phyloP scores from a whole-genome alignment of 768 basidiomycete genomes.

The Tulasnella sp. region DNA sequence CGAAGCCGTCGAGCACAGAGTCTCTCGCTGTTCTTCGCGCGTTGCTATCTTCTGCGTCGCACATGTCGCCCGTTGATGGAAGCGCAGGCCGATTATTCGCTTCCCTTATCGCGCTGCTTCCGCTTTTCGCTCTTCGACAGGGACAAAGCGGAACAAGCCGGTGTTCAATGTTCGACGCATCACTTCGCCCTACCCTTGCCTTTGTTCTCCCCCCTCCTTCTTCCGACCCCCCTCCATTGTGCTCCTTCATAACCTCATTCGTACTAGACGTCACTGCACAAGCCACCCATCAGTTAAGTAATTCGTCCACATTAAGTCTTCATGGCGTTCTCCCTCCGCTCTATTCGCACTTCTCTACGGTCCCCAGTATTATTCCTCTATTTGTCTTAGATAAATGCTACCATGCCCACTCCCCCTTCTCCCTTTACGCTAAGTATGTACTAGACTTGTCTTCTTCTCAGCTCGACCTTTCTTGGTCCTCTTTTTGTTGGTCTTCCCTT shows the following conservation, averaged over 20 bases:
- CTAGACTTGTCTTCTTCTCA: not conserved
- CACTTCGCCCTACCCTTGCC: conserved; percentile 1
- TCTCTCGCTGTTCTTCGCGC: conserved; percentile 2
- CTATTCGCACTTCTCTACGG: conserved; percentile 5
- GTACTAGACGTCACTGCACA: conserved; percentile 15
- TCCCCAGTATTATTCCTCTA: conserved; percentile 15
- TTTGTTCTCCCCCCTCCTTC: not conserved
- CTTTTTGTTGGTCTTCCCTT: not conserved
- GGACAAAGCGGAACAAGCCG: not conserved
- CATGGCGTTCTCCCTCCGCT: not conserved
- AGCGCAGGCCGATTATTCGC: not conserved
- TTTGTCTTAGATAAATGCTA: conserved; percentile 17
- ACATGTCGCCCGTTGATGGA: not conserved
- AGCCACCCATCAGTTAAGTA: conserved; percentile 15
- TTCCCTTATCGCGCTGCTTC: not conserved
- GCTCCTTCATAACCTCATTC: not conserved
- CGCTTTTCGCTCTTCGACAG: not conserved
- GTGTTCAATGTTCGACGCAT: not conserved
- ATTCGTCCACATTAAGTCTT: conserved; percentile 16
- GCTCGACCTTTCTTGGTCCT: not conserved
- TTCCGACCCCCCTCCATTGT: not conserved
- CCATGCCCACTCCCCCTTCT: not conserved
- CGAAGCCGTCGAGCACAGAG: not conserved
- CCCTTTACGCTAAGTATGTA: conserved; percentile 15
- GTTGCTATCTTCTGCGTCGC: conserved; percentile 7